Percentiles rank a stretch among this genome's conserved stretches.
These are phyloP conservation scores for Vanderwaltozyma verrucispora DNA, from an alignment of 805 yeast genomes.

Conservation along the genomic window DNA sequence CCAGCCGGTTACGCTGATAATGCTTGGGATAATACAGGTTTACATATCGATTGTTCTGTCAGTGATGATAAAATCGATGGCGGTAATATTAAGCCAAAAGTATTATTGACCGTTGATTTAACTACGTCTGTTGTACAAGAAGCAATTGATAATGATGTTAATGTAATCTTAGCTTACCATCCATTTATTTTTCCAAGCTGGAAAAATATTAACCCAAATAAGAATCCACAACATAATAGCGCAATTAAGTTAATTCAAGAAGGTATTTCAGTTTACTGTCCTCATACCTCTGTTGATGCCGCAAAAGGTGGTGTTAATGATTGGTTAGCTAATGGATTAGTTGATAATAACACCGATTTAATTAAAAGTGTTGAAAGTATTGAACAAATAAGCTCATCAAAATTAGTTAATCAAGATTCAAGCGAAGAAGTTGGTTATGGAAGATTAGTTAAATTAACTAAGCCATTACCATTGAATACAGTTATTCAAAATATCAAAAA, in stretches of 20 bases:
- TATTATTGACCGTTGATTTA: conserved; percentile 72
- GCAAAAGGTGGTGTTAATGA: conserved; percentile 91
- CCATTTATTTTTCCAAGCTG: conserved; percentile 90
- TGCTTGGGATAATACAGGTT: conserved; percentile 94
- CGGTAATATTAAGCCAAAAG: conserved; percentile 16
- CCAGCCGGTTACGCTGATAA: conserved; percentile 76
- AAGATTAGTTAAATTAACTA: conserved; percentile 42
- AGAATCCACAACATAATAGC: conserved; percentile 74
- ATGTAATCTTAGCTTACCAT: conserved; percentile 74
- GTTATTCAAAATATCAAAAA: conserved; percentile 45
- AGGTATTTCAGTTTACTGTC: conserved; percentile 84
- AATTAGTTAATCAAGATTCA: conserved; percentile 11
- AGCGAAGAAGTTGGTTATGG: conserved; percentile 64
- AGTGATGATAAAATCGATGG: conserved; percentile 13
- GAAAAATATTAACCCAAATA: conserved; percentile 50
- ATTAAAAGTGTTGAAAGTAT: conserved; percentile 15
- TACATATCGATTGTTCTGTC: conserved; percentile 60
- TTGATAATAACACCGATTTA: conserved; percentile 17
- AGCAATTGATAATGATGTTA: conserved; percentile 48
- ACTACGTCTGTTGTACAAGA: conserved; percentile 79
- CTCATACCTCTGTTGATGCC: conserved; percentile 95
- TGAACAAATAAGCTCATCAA: conserved; percentile 16
- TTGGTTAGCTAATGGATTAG: conserved; percentile 64
- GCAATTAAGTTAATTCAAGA: conserved; percentile 59
- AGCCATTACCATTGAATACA: conserved; percentile 34